phyloP scores from a whole-genome alignment of 148 eudicot genomes.

The Persicaria maculosa region DNA sequence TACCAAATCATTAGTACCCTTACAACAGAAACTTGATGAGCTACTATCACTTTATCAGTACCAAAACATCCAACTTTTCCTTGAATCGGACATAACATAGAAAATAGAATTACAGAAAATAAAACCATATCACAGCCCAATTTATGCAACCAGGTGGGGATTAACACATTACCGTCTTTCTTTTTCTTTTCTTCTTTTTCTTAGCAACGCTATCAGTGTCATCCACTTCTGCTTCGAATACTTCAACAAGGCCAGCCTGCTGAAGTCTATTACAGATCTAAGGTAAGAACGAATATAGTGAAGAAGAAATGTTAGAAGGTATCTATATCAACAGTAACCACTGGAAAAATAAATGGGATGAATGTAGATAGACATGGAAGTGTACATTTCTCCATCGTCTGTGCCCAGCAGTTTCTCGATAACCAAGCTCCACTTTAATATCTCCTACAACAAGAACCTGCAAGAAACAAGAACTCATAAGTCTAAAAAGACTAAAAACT shows the following conservation, averaged over 20 bases:
- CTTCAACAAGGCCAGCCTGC: slow-evolving; percentile 70
- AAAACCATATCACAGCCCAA: neutral
- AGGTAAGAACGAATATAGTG: slow-evolving; percentile 16
- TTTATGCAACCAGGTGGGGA: neutral
- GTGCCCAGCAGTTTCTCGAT: slow-evolving; percentile 58
- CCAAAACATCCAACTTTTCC: neutral
- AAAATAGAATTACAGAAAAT: neutral
- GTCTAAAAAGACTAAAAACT: neutral
- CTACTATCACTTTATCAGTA: neutral
- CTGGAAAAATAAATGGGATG: neutral
- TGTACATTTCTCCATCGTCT: slow-evolving; percentile 93
- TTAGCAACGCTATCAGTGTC: slow-evolving; percentile 29
- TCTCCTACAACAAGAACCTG: slow-evolving; percentile 88
- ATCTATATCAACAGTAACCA: neutral
- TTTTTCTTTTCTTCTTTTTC: slow-evolving; percentile 22
- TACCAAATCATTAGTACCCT: neutral
- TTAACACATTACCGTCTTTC: slow-evolving; percentile 25
- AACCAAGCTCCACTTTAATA: slow-evolving; percentile 81
- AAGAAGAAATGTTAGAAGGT: neutral
- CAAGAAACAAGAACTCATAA: slow-evolving; percentile 9
- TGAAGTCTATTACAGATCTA: slow-evolving; percentile 69
- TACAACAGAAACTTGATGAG: neutral
- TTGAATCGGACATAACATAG: neutral
- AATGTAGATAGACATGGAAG: neutral
- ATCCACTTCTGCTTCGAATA: slow-evolving; percentile 53